A percentile compares a stretch with the other conserved stretches of the same genome.
phyloP scores from a whole-genome alignment of 2,329 filamentous ascomycete species.

The Knoxdaviesia capensis region DNA sequence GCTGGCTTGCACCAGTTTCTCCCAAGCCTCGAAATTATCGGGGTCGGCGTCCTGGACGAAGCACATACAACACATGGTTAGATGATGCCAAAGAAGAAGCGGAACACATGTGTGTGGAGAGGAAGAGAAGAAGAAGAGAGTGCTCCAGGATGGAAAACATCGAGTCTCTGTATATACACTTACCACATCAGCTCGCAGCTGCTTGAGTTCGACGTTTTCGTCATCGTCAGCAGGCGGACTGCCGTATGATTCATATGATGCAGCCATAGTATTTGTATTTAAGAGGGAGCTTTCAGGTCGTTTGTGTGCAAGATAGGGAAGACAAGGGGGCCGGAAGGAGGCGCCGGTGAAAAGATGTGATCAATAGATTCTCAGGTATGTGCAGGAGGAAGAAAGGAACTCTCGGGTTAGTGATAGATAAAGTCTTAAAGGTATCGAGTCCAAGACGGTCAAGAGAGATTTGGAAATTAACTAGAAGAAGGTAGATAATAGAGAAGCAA shows the following conservation, averaged over 20 bases:
- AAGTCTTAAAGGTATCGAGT: too few relatives aligned
- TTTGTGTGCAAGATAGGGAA: too few relatives aligned
- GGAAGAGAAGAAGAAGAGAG: neutral
- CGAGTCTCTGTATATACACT: slow-evolving; percentile 12
- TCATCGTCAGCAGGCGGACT: slow-evolving; percentile 39
- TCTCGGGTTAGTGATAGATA: too few relatives aligned
- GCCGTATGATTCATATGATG: slow-evolving; percentile 23
- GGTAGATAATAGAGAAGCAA: too few relatives aligned
- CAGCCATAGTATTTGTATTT: too few relatives aligned
- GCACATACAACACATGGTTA: slow-evolving; percentile 7
- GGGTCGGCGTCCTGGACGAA: slow-evolving; percentile 39
- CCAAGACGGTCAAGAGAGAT: too few relatives aligned
- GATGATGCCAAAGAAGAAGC: neutral
- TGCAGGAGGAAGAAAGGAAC: too few relatives aligned
- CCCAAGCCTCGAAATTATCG: slow-evolving; percentile 90
- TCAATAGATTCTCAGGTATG: too few relatives aligned
- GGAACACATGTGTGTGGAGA: neutral
- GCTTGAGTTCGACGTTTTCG: slow-evolving; percentile 65
- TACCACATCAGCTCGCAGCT: slow-evolving; percentile 61
- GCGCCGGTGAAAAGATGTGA: too few relatives aligned
- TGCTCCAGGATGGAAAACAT: slow-evolving; percentile 4
- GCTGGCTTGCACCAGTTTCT: slow-evolving; percentile 68
- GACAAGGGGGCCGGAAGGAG: too few relatives aligned
- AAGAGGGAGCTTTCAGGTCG: too few relatives aligned
- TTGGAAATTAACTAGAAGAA: too few relatives aligned